Conservation (phyloP, 768 basidiomycete genomes). For the Stropharia rugosoannulata region DNA sequence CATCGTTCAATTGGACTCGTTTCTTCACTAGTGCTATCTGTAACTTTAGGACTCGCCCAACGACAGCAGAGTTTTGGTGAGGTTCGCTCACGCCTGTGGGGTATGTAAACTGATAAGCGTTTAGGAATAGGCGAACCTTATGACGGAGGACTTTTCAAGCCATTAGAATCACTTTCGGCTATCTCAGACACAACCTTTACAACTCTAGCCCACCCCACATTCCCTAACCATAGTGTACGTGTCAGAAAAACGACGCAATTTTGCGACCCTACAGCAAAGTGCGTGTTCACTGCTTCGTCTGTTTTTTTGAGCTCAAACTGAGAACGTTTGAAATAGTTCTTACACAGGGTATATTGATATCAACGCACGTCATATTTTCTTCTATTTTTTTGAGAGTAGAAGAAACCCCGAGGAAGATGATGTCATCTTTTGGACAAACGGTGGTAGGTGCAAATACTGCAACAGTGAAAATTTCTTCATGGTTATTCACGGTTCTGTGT, state of each 20-base stretch:
- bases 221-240: conserved; percentile 52
- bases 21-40: too few species aligned
- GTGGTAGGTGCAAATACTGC: conserved; percentile 35
- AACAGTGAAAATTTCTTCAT: conserved; percentile 19
- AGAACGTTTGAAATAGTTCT: conserved; percentile 27
- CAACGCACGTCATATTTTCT: conserved; percentile 62
- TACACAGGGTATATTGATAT: conserved; percentile 73
- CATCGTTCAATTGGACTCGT: too few species aligned
- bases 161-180: conserved; percentile 16
- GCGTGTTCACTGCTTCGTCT: conserved; percentile 1
- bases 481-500: background rate
- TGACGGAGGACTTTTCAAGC: too few species aligned
- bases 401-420: conserved; percentile 58
- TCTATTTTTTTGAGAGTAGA: conserved; percentile 79
- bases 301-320: too few species aligned
- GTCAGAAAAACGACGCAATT: conserved; percentile 55
- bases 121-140: too few species aligned
- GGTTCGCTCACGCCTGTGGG: too few species aligned
- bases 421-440: conserved; percentile 57
- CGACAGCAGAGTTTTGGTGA: too few species aligned
- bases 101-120: too few species aligned
- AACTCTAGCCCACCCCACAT: conserved; percentile 43
- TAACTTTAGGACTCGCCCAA: too few species aligned
- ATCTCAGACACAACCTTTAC: conserved; percentile 36
- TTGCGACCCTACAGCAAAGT: conserved; percentile 59